Base-by-base conservation (phyloP, 768 basidiomycete species). In the Leccinum truebloodii region DNA sequence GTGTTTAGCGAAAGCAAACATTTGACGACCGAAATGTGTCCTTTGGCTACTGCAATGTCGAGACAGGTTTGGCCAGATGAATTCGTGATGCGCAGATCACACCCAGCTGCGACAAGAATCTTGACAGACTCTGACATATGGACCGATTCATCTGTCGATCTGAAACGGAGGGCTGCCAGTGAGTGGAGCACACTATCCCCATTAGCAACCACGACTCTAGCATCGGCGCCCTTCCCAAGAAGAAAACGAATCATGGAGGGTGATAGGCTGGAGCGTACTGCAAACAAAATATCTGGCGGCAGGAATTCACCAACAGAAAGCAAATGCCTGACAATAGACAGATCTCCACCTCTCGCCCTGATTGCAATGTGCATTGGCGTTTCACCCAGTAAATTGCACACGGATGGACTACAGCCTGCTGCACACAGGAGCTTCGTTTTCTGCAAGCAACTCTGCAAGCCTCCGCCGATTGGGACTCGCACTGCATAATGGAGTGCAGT, bases 381-480 rank as follows among this genome's bases (percentile, higher is more conserved):
- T 24, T 49, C 3, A 16, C 22, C 48, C 13, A 16, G 13, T 49
- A 49, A 24, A 10, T 49, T 49, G 22, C 48, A 13, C 6, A 5
- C 14, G 22, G 48, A 49, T 24, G 48, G 22, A 49, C n/a, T 16
- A 8, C 48, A 22, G 22, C 48, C 46, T 48, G 22, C 20, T 14
- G 7, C 1, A 1, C 46, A 48, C 6, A 48, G 13, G 22, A 48
- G 6, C 18, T 48, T 24, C 6, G 13, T 24, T 24, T 14, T 8
- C 0, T 24, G 13, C n/a, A n/a, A n/a, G n/a, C n/a, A n/a, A n/a
- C n/a, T n/a, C n/a, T n/a, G n/a, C 10, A 14, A 14, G 35, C 14
- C 6, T 35, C 14, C 4, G 32, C 32, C n/a, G 8, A 0, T 0
- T 4, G n/a, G 1, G 4, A 4, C 0, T n/a, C 4, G 13, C 3